These are phyloP conservation scores for Colletotrichum tamarilloi DNA, from an alignment of 2,329 filamentous ascomycete genomes.

Conservation along the genomic window DNA sequence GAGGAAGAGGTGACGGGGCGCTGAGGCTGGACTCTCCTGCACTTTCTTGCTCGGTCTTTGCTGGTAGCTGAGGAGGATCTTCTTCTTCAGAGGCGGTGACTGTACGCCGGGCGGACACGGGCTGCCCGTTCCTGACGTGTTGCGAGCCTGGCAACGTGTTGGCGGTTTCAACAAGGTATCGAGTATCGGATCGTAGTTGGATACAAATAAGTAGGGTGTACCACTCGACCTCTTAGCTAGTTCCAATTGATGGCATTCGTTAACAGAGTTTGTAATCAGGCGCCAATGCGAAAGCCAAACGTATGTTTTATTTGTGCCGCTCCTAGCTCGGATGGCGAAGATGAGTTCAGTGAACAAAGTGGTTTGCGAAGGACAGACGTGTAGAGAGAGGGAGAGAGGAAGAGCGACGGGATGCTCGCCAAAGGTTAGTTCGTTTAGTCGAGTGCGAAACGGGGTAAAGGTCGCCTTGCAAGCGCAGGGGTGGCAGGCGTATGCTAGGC, in stretches of 20 bases:
- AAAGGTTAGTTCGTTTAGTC: background rate
- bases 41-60: constrained; percentile 25
- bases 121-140: constrained; percentile 56
- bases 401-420: background rate
- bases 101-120: constrained; percentile 52
- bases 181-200: constrained; percentile 6
- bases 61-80: constrained; percentile 16
- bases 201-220: background rate
- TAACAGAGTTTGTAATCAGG: no score
- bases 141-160: constrained; percentile 62
- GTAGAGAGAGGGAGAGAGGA: background rate
- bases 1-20: constrained; percentile 66
- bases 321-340: background rate
- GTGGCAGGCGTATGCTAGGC: no score
- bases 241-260: background rate
- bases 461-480: background rate
- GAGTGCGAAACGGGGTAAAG: background rate
- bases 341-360: background rate
- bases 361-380: background rate
- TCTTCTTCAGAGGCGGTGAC: background rate
- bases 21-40: constrained; percentile 39
- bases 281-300: background rate
- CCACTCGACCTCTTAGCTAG: background rate
- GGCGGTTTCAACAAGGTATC: constrained; percentile 40
- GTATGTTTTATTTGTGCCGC: background rate